These are phyloP conservation scores for Piloderma croceum DNA, from an alignment of 768 basidiomycete species.

Conservation along the genomic window DNA sequence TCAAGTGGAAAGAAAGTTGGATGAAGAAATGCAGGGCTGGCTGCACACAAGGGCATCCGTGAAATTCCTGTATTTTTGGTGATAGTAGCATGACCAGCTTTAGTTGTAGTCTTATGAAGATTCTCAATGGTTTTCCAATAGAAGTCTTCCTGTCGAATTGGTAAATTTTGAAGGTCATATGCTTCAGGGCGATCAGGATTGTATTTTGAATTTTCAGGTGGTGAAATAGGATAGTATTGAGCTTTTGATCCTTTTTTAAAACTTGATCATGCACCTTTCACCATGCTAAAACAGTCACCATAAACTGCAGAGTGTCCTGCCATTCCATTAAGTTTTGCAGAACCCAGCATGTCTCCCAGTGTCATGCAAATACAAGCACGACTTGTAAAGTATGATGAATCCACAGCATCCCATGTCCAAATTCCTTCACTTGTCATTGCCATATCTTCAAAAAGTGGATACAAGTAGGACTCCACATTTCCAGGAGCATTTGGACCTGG, in stretches of 20 bases:
- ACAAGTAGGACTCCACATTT: constrained; percentile 24
- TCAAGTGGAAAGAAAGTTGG: constrained; percentile 31
- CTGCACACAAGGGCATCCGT: constrained; percentile 20
- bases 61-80: constrained; percentile 20
- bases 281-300: constrained; percentile 26
- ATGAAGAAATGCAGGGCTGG: constrained; percentile 28
- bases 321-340: too few species aligned
- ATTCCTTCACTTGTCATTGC: constrained; percentile 22
- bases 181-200: constrained; percentile 17
- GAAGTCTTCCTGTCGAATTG: constrained; percentile 15
- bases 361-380: too few species aligned
- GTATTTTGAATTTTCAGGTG: constrained; percentile 17
- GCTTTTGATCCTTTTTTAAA: constrained; percentile 15
- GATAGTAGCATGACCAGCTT: constrained; percentile 14
- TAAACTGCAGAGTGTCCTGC: too few species aligned
- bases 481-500: constrained; percentile 25
- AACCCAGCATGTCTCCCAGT: too few species aligned
- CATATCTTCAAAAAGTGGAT: constrained; percentile 23
- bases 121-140: constrained; percentile 22
- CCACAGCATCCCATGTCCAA: too few species aligned
- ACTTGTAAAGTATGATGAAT: too few species aligned
- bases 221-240: too few species aligned
- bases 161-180: constrained; percentile 21
- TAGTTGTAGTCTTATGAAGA: constrained; percentile 12
- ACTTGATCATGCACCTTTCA: constrained; percentile 22